Evolutionary conservation across 352 stramenopile genomes (phyloP), one percentile per base, ranked within the genome.

Genomic region (Aphanomyces cochlioides): DNA sequence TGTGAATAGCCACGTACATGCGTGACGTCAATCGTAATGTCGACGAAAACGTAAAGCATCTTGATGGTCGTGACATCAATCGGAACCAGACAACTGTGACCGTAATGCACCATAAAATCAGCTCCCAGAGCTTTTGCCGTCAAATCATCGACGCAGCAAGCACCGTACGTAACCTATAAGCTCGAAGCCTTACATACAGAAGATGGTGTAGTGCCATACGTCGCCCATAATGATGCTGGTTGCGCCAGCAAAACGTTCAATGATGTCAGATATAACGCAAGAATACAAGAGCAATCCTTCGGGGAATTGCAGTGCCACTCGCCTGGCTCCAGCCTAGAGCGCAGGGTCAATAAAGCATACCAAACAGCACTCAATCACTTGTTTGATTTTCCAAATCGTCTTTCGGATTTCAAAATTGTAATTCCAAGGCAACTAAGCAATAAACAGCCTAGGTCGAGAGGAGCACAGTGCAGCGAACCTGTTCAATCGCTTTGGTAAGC

Each of bases 401-500:
- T 99, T 99, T 72, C 85, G 85, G 69, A 99, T 92, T 79, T 98
- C 90, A 83, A 99, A 99, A 72, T 98, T 98, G 80, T 99, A 99
- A 75, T 99, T 99, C 72, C 82, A 85, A 15, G 98, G 98, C 19
- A 99, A 84, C 75, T 94, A 71, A 21, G 63, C 34, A 43, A 4
- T 21, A 12, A 37, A 10, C 10, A 38, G 41, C 19, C 37, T 34
- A 40, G 10, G 47, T 37, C 15, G 5, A n/a, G 50, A 21, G 17
- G 8, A 66, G 7, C 17, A 19, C 28, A 28, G 28, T 28, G 3
- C 45, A 66, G 12, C 45, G 21, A 56, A 86, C 80, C 79, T 89
- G 82, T 69, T 92, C 82, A n/a, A 99, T 98, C 19, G 93, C 92
- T 47, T 92, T 88, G 39, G 91, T 88, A 37, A 98, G 81, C 73